Evolutionary conservation across 352 stramenopile genomes (phyloP), one percentile per base, ranked within the genome.

Genomic region (Thalassiosira allenii): DNA sequence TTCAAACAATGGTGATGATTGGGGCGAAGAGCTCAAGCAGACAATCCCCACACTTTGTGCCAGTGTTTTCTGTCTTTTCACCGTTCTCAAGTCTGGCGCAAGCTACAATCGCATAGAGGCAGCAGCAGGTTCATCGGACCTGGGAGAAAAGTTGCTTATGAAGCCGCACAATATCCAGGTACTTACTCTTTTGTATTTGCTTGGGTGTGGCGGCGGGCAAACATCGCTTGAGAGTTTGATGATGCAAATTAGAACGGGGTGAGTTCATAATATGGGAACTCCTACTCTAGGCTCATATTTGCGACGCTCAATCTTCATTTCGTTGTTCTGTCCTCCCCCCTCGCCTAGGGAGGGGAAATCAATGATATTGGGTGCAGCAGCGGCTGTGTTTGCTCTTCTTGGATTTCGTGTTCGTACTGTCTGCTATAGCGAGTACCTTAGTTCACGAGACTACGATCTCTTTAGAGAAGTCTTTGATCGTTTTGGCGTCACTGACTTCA

Each of bases 291-390:
- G n/a, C n/a, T n/a, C n/a, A n/a, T n/a, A n/a, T n/a, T n/a, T n/a
- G n/a, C n/a, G n/a, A n/a, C n/a, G n/a, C n/a, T n/a, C n/a, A n/a
- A n/a, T n/a, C n/a, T n/a, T n/a, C n/a, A n/a, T n/a, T n/a, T n/a
- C n/a, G n/a, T n/a, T n/a, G n/a, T n/a, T n/a, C n/a, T n/a, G n/a
- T n/a, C n/a, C n/a, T n/a, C n/a, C n/a, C n/a, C n/a, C n/a, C n/a
- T n/a, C n/a, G n/a, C n/a, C n/a, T n/a, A n/a, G 83, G 29, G 87
- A 92, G 68, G 87, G 87, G n/a, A 92, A 92, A 63, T 91, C 82
- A n/a, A 86, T 92, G 62, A 91, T 91, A 25, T 62, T 93, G 0
- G 86, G 82, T 22, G 84, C 85, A 49, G 77, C 80, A 32, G 65
- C 84, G 37, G 29, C 33, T 11, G 66, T 91, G 20, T 63, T 91